Conservation (phyloP, 1,284 basidiomycete genomes). For the Hemileia vastatrix region DNA sequence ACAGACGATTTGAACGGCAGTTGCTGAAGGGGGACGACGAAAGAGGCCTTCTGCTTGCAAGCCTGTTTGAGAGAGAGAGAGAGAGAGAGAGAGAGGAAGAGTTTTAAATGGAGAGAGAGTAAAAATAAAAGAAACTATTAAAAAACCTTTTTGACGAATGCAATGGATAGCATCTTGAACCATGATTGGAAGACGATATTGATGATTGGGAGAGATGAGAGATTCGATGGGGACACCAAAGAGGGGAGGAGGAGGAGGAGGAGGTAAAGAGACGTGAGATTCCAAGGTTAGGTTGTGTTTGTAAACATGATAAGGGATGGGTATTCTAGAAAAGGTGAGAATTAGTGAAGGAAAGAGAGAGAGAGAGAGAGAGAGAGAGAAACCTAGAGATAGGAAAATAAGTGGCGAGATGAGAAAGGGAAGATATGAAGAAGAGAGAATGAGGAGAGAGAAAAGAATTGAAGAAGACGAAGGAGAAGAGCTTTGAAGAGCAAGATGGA, state of each 20-base stretch:
- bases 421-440: slow-evolving; percentile 2
- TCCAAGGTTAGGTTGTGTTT: slow-evolving; percentile 13
- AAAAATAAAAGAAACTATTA: not conserved
- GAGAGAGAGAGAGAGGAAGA: not conserved
- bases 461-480: slow-evolving; percentile 9
- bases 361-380: not conserved
- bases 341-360: too few relatives aligned
- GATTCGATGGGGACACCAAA: slow-evolving; percentile 6
- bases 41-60: slow-evolving; percentile 16
- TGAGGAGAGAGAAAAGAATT: slow-evolving; percentile 15
- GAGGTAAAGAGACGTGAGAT: slow-evolving; percentile 6
- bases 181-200: slow-evolving; percentile 10
- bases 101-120: not conserved
- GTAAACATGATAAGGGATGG: slow-evolving; percentile 18
- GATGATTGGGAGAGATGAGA: slow-evolving; percentile 1
- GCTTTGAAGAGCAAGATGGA: slow-evolving; percentile 17
- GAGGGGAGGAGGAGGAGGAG: not conserved
- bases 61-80: too few relatives aligned
- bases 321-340: too few relatives aligned
- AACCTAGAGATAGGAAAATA: not conserved
- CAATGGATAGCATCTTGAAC: slow-evolving; percentile 14
- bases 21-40: slow-evolving; percentile 15
- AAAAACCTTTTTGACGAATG: not conserved
- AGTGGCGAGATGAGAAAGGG: not conserved
- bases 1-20: slow-evolving; percentile 10